Evolutionary conservation across 768 basidiomycete species (phyloP), one percentile per base, ranked within the genome.

Genomic region (Trichaptum fuscoviolaceum): DNA sequence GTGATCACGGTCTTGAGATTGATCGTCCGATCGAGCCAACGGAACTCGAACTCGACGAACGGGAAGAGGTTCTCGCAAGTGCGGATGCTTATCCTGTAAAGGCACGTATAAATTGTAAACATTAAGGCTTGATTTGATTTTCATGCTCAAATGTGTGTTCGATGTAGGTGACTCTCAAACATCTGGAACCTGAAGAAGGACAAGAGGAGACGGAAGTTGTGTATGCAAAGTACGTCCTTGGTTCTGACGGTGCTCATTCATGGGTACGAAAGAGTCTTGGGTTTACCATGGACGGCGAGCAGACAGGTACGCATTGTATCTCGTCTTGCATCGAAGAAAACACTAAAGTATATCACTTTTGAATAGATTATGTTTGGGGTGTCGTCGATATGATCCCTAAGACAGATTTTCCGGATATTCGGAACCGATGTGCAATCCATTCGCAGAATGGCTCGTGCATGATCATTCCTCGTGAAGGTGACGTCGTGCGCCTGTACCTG

Each of bases 171-270:
- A 68, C 67, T 25, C 70, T 89, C 35, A 79, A 81, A 63, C 79
- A 81, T 64, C 63, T 83, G 1, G 77, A 78, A 9, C 71, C 72
- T 10, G 68, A 67, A 30, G 78, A 80, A 17, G 73, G 72, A 26
- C 66, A 77, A 59, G 67, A 77, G 57, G 72, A 79, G 34, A 81
- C 77, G 2, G 90, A 92, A 72, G 76, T 84, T 8, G 86, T 92
- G 1, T 77, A 79, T 66, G 89, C 91, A 0, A 91, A 88, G 74
- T 94, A 86, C 71, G 87, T 93, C 1, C 78, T 94, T 34, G 92
- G 92, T 1, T 82, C 87, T 24, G 92, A 94, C 73, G 91, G 90
- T 85, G 91, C 91, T 0, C 91, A 92, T 75, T 92, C 90, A 12
- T 93, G 91, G 90, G 89, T 93, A 25, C 84, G 92, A 26, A 91